A percentile compares a stretch with the other conserved stretches of the same genome.
These are phyloP conservation scores for Pichia pseudocactophila DNA, from an alignment of 805 yeast species.

Conservation along the genomic window DNA sequence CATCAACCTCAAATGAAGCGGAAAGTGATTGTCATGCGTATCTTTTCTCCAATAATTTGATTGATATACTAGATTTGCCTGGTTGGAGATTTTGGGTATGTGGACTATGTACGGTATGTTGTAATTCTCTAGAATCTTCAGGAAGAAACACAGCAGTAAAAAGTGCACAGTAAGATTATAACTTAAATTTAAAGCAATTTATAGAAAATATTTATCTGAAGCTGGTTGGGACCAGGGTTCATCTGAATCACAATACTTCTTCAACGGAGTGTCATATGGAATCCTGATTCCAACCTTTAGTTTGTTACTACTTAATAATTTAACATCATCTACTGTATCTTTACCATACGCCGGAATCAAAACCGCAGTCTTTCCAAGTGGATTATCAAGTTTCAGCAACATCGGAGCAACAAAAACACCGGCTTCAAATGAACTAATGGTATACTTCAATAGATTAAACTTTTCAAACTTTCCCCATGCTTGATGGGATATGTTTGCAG, in stretches of 20 bases:
- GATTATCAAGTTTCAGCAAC: conserved; percentile 12
- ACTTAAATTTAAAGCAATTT: too few species aligned
- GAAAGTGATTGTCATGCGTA: conserved; percentile 26
- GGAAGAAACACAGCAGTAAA: conserved; percentile 7
- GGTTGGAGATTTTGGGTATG: neutral
- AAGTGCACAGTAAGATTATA: neutral
- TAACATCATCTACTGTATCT: conserved; percentile 20
- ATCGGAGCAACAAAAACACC: conserved; percentile 40
- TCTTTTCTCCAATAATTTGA: conserved; percentile 14
- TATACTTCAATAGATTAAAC: conserved; percentile 21
- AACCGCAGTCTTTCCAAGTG: conserved; percentile 2
- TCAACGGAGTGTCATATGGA: conserved; percentile 49
- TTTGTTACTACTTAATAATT: neutral
- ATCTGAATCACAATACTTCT: conserved; percentile 32
- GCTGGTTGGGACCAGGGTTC: conserved; percentile 39
- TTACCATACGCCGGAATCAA: conserved; percentile 38
- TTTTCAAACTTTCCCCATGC: conserved; percentile 63
- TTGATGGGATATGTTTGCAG: conserved; percentile 64
- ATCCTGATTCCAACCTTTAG: conserved; percentile 33
- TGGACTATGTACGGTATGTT: conserved; percentile 4
- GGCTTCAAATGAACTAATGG: conserved; percentile 40
- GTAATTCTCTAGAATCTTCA: conserved; percentile 3
- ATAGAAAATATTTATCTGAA: conserved; percentile 7
- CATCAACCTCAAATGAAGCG: conserved; percentile 9
- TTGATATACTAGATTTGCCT: conserved; percentile 12